Evolutionary conservation across 768 basidiomycete genomes (phyloP), one percentile per base, ranked within the genome.

Genomic region (Pleurotus giganteus): DNA sequence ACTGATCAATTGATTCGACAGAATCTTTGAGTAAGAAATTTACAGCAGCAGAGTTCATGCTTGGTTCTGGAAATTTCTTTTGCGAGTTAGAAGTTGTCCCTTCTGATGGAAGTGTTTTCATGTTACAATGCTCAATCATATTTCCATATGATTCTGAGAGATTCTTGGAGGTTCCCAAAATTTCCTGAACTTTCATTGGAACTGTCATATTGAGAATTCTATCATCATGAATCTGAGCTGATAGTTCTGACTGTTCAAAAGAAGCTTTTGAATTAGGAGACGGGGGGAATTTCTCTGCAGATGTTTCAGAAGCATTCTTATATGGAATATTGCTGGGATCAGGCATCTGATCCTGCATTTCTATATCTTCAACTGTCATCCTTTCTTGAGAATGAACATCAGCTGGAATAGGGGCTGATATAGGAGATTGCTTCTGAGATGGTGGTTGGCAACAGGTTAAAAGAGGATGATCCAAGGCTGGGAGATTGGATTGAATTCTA

Each of bases 171-270:
- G 54, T 29, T 19, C 12, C 54, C 34, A 47, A 29, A 28, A 47
- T 32, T 47, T 32, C 45, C 21, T 23, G 12, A 4, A 55, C 3
- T 11, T 13, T 26, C 28, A 55, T 26, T 1, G 54, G 23, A 31
- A 55, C 32, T 17, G 47, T 26, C 19, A 27, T 47, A 21, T 55
- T 34, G 0, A 55, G 45, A 19, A 55, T 50, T 11, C 47, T 27
- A 29, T 55, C 28, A n/a, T 44, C 43, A 44, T 44, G 19, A 2
- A 44, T 24, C 13, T 44, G 43, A 2, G 54, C 23, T 4, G 54
- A 46, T 45, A 54, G 27, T 54, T 54, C 53, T 31, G 53, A 54
- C 19, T 54, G 41, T 9, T 26, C 8, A 21, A n/a, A n/a, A n/a
- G n/a, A n/a, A n/a, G n/a, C n/a, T n/a, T n/a, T n/a, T n/a, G n/a